These are phyloP conservation scores for Fusarium tricinctum DNA, from an alignment of 2,329 filamentous ascomycete species.

Conservation along the genomic window DNA sequence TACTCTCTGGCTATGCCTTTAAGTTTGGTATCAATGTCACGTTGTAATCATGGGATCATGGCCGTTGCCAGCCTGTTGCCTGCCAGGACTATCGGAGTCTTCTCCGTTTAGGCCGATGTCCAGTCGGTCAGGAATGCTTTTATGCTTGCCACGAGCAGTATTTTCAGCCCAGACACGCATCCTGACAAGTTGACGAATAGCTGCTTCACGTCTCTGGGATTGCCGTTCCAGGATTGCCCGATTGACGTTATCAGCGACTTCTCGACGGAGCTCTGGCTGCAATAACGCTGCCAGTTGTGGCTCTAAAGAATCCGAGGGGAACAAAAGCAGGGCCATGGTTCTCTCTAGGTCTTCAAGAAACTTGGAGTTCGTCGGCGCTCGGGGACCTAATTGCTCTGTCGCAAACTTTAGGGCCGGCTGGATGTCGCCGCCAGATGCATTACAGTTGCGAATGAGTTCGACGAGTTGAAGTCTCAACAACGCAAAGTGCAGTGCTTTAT, in stretches of 20 bases:
- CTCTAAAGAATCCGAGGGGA: conserved; percentile 83
- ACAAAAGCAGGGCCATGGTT: conserved; percentile 93
- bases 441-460: conserved; percentile 88
- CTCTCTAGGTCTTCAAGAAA: conserved; percentile 91
- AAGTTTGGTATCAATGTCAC: conserved; percentile 49
- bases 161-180: conserved; percentile 89
- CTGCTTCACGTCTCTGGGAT: conserved; percentile 80
- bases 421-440: conserved; percentile 78
- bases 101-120: conserved; percentile 58
- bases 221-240: conserved; percentile 84
- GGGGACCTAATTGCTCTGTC: conserved; percentile 85
- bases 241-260: conserved; percentile 91
- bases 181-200: conserved; percentile 84
- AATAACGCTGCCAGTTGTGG: conserved; percentile 82
- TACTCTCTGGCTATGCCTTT: conserved; percentile 26
- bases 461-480: conserved; percentile 92
- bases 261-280: conserved; percentile 81
- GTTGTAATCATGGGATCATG: conserved; percentile 68
- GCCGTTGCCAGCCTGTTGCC: conserved; percentile 56
- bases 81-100: conserved; percentile 49
- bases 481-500: conserved; percentile 88
- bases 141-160: conserved; percentile 60
- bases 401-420: conserved; percentile 87
- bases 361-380: conserved; percentile 82
- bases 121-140: conserved; percentile 53